Evolutionary conservation across 2,329 filamentous ascomycete species (phyloP).

Genomic region (Fonsecaea pedrosoi): DNA sequence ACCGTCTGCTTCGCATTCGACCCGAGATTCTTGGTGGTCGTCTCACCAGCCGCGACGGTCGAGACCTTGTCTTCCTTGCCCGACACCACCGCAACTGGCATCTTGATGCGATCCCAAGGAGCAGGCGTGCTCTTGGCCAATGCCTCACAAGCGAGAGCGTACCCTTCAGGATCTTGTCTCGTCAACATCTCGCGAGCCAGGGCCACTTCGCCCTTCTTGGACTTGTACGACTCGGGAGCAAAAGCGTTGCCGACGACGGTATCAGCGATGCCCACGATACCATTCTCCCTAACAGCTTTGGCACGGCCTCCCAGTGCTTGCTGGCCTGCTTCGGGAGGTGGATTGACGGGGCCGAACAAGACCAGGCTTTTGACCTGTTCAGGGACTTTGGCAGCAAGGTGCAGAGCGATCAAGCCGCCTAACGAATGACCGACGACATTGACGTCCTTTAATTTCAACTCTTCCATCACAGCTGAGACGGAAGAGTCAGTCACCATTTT

Average conservation of each 20-base stretch:
- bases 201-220: conserved; percentile 10
- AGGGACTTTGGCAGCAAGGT: conserved; percentile 50
- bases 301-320: conserved; percentile 47
- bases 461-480: conserved; percentile 14
- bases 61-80: conserved; percentile 56
- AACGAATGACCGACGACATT: conserved; percentile 52
- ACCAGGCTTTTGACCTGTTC: conserved; percentile 53
- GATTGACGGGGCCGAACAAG: conserved; percentile 56
- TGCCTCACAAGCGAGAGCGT: conserved; percentile 61
- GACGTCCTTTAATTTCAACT: conserved; percentile 47
- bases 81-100: conserved; percentile 51
- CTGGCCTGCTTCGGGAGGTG: conserved; percentile 49
- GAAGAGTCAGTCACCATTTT: not conserved
- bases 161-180: conserved; percentile 58
- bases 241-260: conserved; percentile 44
- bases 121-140: conserved; percentile 45
- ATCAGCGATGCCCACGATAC: conserved; percentile 51
- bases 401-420: conserved; percentile 57
- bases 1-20: conserved; percentile 15
- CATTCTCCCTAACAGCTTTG: conserved; percentile 50
- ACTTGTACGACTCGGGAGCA: conserved; percentile 17
- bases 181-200: conserved; percentile 22
- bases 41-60: conserved; percentile 46
- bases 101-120: conserved; percentile 35
- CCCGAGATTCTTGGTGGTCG: conserved; percentile 38